Evolutionary conservation across 2,329 filamentous ascomycete genomes (phyloP).

Genomic region (Byssoonygena ceratinophila): DNA sequence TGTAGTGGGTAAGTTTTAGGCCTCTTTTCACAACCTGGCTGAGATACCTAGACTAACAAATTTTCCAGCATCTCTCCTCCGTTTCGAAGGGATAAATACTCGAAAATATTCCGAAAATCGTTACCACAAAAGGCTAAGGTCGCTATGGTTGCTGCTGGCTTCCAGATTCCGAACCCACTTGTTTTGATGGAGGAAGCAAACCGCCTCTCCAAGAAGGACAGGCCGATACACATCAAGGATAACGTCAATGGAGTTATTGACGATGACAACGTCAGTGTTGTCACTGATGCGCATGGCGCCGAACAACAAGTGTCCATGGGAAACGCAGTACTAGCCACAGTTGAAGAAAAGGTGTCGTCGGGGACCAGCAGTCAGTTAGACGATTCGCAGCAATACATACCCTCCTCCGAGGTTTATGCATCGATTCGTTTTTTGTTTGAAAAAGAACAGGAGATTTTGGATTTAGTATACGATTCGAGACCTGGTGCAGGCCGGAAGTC

Average conservation of each 20-base stretch:
- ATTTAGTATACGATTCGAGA: constrained; percentile 73
- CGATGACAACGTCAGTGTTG: constrained; percentile 44
- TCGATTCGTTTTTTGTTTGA: constrained; percentile 70
- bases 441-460: constrained; percentile 72
- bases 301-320: constrained; percentile 49
- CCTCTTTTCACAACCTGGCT: neutral
- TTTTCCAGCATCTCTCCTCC: constrained; percentile 58
- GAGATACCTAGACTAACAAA: constrained; percentile 17
- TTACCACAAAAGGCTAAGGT: constrained; percentile 63
- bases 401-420: constrained; percentile 70
- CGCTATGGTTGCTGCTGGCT: constrained; percentile 60
- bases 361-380: constrained; percentile 26
- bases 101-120: constrained; percentile 86
- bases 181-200: constrained; percentile 45
- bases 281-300: constrained; percentile 46
- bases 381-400: constrained; percentile 62
- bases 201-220: constrained; percentile 29
- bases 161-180: constrained; percentile 61
- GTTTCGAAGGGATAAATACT: constrained; percentile 80
- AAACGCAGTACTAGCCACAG: constrained; percentile 35
- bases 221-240: constrained; percentile 17
- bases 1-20: constrained; percentile 43
- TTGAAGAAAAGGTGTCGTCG: constrained; percentile 14
- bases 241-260: constrained; percentile 19
- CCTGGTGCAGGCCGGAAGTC: constrained; percentile 49